Evolutionary conservation across 345 rosid genomes (phyloP).

Genomic region (Brassica napus): Da-Ae NC_063444.1:6971001-6971500

Average conservation of each 20-base stretch:
- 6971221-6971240: background rate
- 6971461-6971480: background rate
- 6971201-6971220: conserved; percentile 27
- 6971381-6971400: background rate
- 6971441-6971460: background rate
- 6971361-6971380: conserved; percentile 17
- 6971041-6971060: conserved; percentile 7
- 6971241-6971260: background rate
- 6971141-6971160: background rate
- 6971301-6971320: conserved; percentile 32
- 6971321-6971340: conserved; percentile 10
- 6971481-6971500: conserved; percentile 18
- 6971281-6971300: conserved; percentile 29
- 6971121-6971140: background rate
- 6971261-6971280: conserved; percentile 7
- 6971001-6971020: conserved; percentile 10
- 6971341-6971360: conserved; percentile 20
- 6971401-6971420: background rate
- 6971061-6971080: background rate
- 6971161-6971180: conserved; percentile 29
- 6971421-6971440: background rate
- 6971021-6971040: background rate
- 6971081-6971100: background rate
- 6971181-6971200: conserved; percentile 21
- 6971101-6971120: conserved; percentile 22